Evolutionary conservation across 495 filamentous ascomycete genomes (phyloP).

Genomic region (Penicillium cataractarum): DNA sequence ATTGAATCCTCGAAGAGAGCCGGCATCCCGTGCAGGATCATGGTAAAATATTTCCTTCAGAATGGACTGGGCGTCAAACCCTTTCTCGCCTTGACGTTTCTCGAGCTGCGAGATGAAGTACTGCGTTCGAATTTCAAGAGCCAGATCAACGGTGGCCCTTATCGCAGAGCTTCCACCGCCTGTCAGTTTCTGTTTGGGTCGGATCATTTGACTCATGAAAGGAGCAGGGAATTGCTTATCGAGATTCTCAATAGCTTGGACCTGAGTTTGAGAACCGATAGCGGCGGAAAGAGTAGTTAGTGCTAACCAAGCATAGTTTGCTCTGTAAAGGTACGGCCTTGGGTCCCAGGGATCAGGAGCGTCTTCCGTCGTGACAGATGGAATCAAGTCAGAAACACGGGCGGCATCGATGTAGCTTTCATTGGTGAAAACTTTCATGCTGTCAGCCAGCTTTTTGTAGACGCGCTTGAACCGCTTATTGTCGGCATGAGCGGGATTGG

Average conservation of each 20-base stretch:
- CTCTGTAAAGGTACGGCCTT: conserved; percentile 35
- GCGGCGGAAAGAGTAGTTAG: conserved; percentile 34
- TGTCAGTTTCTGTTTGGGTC: neutral
- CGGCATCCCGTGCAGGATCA: conserved; percentile 18
- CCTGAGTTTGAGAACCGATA: conserved; percentile 18
- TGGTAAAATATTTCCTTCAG: conserved; percentile 35
- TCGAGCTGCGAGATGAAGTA: conserved; percentile 38
- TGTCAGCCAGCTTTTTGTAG: conserved; percentile 23
- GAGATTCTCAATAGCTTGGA: conserved; percentile 31
- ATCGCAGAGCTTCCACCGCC: conserved; percentile 34
- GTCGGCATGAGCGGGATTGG: conserved; percentile 33
- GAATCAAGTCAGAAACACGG: conserved; percentile 23
- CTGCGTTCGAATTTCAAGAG: conserved; percentile 47
- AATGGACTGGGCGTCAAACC: conserved; percentile 32
- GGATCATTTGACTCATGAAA: conserved; percentile 33
- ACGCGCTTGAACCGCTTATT: conserved; percentile 30
- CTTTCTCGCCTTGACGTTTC: conserved; percentile 26
- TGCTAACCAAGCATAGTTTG: conserved; percentile 46
- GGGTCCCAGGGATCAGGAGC: conserved; percentile 28
- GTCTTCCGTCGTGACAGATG: conserved; percentile 17
- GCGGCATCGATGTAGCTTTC: conserved; percentile 37
- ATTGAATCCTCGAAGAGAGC: conserved; percentile 40
- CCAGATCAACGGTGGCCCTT: conserved; percentile 40
- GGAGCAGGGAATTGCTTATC: conserved; percentile 39
- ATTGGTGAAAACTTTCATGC: conserved; percentile 31